Conservation (phyloP, 805 yeast species). For the Wickerhamiella alocasiicola region DNA sequence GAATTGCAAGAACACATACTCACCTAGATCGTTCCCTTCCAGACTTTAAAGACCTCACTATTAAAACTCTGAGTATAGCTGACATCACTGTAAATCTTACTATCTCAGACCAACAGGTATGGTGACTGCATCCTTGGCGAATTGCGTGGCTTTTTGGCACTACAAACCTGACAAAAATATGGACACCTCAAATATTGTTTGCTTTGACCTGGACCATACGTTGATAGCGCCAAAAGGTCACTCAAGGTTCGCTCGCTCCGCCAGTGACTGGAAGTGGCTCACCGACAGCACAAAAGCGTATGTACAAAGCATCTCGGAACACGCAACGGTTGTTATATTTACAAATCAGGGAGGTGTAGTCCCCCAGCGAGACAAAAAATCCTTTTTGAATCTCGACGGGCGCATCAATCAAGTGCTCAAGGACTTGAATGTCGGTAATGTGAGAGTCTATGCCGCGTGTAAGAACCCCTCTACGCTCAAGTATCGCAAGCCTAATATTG, state of each 20-base stretch:
- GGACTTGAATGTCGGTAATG: constrained; percentile 33
- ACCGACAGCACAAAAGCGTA: constrained; percentile 14
- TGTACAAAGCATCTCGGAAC: constrained; percentile 17
- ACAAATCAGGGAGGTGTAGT: constrained; percentile 75
- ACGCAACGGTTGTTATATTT: constrained; percentile 49
- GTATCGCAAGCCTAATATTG: constrained; percentile 51
- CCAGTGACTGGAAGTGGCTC: constrained; percentile 67
- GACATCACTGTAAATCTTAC: too few relatives aligned
- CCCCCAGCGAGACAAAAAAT: constrained; percentile 26
- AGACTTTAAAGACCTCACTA: too few relatives aligned
- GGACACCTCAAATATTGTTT: too few relatives aligned
- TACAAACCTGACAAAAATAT: too few relatives aligned
- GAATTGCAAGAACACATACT: too few relatives aligned
- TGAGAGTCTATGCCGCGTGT: constrained; percentile 22
- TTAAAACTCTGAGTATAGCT: too few relatives aligned
- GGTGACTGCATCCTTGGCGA: too few relatives aligned
- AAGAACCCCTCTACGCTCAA: constrained; percentile 24
- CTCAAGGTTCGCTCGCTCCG: constrained; percentile 39
- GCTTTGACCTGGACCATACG: constrained; percentile 86
- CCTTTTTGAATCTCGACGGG: constrained; percentile 27
- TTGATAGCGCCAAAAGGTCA: constrained; percentile 57
- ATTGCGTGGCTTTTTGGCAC: too few relatives aligned
- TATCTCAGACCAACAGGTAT: too few relatives aligned
- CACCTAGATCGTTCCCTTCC: too few relatives aligned
- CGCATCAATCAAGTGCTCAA: constrained; percentile 25